Percentiles rank a stretch among this genome's conserved stretches.
Conservation (phyloP, 352 stramenopile species). For the Globisporangium echinulatum region DNA sequence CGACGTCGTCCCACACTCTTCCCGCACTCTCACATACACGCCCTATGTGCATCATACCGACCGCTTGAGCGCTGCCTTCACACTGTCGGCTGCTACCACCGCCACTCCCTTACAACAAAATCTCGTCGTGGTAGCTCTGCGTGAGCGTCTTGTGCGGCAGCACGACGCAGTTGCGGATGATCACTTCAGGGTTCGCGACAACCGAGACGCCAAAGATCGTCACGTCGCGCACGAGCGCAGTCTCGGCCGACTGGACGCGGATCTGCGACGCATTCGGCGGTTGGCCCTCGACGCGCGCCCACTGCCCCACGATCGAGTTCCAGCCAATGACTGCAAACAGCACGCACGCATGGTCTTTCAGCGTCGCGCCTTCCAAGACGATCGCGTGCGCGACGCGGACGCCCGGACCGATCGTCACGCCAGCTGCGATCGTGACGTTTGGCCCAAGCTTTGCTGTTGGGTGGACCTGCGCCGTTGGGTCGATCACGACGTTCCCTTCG, state of each 20-base stretch:
- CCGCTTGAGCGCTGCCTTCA: background rate
- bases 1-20: background rate
- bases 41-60: background rate
- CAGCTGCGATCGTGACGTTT: constrained; percentile 82
- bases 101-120: constrained; percentile 57
- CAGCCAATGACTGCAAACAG: constrained; percentile 85
- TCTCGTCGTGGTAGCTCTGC: constrained; percentile 87
- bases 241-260: constrained; percentile 60
- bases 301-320: constrained; percentile 87
- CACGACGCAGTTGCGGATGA: constrained; percentile 88
- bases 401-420: constrained; percentile 75
- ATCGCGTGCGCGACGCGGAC: constrained; percentile 84
- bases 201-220: constrained; percentile 87
- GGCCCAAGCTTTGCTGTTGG: constrained; percentile 81
- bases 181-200: constrained; percentile 80
- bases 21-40: background rate
- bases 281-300: constrained; percentile 79
- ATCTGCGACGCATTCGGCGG: constrained; percentile 74
- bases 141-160: constrained; percentile 84
- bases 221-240: constrained; percentile 76
- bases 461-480: constrained; percentile 72
- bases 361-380: constrained; percentile 83
- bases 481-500: constrained; percentile 84
- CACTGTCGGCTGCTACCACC: too few species aligned
- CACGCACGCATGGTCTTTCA: constrained; percentile 86